Conservation (phyloP, 306 rosid genomes). For the Bauhinia variegata region DNA sequence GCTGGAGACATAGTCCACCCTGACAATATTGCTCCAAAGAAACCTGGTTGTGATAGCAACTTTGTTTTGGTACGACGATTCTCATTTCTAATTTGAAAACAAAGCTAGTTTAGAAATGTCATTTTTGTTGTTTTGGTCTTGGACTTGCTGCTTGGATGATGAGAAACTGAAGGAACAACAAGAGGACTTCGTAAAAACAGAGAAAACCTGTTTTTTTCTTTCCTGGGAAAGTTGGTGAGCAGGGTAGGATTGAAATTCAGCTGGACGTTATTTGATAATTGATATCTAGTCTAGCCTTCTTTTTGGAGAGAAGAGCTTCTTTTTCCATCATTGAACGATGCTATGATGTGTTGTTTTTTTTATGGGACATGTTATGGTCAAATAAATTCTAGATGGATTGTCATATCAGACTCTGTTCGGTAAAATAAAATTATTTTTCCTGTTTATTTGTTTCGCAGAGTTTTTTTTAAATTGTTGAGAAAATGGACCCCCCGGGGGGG, state of each 20-base stretch:
- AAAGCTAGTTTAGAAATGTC: neutral
- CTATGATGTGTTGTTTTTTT: slow-evolving; percentile 25
- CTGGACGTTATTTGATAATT: neutral
- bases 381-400: slow-evolving; percentile 24
- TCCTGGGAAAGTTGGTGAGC: neutral
- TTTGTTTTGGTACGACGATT: slow-evolving; percentile 79
- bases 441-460: neutral
- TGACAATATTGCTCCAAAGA: slow-evolving; percentile 72
- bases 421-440: no score
- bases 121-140: slow-evolving; percentile 14
- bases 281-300: slow-evolving; percentile 25
- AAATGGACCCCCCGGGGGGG: no score
- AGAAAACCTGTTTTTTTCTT: neutral
- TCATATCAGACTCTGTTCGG: slow-evolving; percentile 1
- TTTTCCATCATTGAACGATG: neutral
- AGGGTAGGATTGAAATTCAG: neutral
- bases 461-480: neutral
- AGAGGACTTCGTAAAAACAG: slow-evolving; percentile 15
- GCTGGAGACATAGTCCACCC: slow-evolving; percentile 95
- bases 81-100: slow-evolving; percentile 19
- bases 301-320: slow-evolving; percentile 6
- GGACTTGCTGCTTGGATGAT: slow-evolving; percentile 34
- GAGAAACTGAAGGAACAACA: slow-evolving; percentile 31
- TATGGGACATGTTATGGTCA: slow-evolving; percentile 21
- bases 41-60: slow-evolving; percentile 89